Base-by-base conservation (phyloP, 2,329 filamentous ascomycete genomes). In the Coniochaeta pulveracea region DNA sequence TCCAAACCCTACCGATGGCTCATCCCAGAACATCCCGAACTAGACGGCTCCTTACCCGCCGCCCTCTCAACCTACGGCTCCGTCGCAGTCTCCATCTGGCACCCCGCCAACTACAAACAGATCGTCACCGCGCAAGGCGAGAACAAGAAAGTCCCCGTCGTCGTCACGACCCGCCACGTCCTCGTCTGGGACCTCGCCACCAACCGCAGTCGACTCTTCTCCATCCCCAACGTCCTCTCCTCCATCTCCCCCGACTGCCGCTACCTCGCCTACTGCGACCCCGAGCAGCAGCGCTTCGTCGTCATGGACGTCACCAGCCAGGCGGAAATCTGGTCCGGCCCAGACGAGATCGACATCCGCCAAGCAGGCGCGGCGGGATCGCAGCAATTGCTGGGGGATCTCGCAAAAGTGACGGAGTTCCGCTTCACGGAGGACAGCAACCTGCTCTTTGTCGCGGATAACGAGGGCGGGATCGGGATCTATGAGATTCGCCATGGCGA, bases 341-440 rank as follows among this genome's bases (percentile, higher is more conserved):
- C 45, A 1, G 42, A 43, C 12, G 38, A 34, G n/a, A 34, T 28
- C 4, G 28, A 31, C 18, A 6, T 22, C 3, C 17, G 18, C 5
- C 28, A 31, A 19, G 18, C 28, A 12, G 18, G 18, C 28, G 15
- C 30, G 6, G 17, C 16, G 5, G 37, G 39, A 15, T 42, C 37
- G 16, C 40, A 38, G 14, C 42, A 46, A 38, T 19, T 47, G 14
- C 46, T 58, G 25, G 50, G 51, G 16, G 48, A 56, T 16, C 40
- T 62, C 26, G 46, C 41, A 7, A 47, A 40, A 17, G 49, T 62
- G 3, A 55, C 52, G 1, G 57, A 61, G 41, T 43, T 62, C 28
- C 44, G 47, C 5, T 62, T 61, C 32, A 56, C 57, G 0, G 50
- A 47, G 1, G 58, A 62, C 23, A 49, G 53, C 11, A 49, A 51